A percentile compares a stretch with the other conserved stretches of the same genome.
These are phyloP conservation scores for Vicia villosa DNA, from an alignment of 306 rosid species.

Conservation along the genomic window DNA sequence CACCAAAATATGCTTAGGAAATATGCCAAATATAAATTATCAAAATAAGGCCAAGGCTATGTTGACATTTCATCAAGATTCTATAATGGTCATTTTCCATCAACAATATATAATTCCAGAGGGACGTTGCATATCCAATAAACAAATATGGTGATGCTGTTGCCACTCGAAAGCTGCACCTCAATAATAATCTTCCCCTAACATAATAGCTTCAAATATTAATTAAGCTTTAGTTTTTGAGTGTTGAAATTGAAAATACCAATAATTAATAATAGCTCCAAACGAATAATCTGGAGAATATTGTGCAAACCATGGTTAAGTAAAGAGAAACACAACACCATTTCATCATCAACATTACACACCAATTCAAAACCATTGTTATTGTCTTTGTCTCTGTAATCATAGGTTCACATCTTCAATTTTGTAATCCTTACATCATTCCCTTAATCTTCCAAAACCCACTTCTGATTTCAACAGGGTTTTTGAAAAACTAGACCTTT, in stretches of 20 bases:
- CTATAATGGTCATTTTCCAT: slow-evolving; percentile 48
- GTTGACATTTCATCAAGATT: slow-evolving; percentile 43
- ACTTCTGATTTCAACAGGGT: neutral
- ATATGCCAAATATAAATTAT: neutral
- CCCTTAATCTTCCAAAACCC: slow-evolving; percentile 23
- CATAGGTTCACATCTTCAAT: slow-evolving; percentile 33
- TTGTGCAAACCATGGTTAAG: slow-evolving; percentile 28
- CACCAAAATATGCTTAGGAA: neutral
- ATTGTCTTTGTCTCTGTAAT: slow-evolving; percentile 38
- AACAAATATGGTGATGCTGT: slow-evolving; percentile 42
- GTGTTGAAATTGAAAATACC: slow-evolving; percentile 24
- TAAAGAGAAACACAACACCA: slow-evolving; percentile 25
- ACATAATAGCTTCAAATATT: slow-evolving; percentile 23
- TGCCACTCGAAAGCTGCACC: slow-evolving; percentile 42
- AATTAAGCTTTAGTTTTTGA: slow-evolving; percentile 31
- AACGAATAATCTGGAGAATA: slow-evolving; percentile 26
- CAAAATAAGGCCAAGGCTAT: slow-evolving; percentile 28
- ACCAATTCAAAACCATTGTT: slow-evolving; percentile 30
- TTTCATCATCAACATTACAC: slow-evolving; percentile 19
- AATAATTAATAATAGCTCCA: slow-evolving; percentile 12
- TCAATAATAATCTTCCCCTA: slow-evolving; percentile 35
- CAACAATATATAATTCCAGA: slow-evolving; percentile 36
- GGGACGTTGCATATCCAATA: slow-evolving; percentile 44
- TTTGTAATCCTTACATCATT: slow-evolving; percentile 14
- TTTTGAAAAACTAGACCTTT: neutral